Conservation (phyloP, 345 rosid species). For the Dovyalis caffra region DNA sequence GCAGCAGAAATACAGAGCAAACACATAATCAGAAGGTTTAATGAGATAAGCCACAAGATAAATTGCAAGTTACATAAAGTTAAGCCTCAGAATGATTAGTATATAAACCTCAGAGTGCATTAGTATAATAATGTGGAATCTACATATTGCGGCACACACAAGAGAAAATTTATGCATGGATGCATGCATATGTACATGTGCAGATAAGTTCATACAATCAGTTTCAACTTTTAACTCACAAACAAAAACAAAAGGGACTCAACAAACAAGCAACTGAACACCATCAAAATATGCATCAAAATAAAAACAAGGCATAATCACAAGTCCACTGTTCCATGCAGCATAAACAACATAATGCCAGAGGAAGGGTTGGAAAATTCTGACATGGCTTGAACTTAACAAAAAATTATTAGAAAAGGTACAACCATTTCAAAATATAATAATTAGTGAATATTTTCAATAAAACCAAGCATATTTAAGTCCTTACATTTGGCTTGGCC, state of each 20-base stretch:
- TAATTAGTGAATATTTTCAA: neutral
- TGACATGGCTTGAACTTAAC: neutral
- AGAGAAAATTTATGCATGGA: neutral
- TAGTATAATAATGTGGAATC: neutral
- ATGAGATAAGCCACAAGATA: neutral
- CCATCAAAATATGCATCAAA: neutral
- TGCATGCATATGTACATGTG: neutral
- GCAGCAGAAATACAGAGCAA: slow-evolving; percentile 32
- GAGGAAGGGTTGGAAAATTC: neutral
- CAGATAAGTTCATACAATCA: neutral
- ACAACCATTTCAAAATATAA: neutral
- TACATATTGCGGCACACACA: neutral
- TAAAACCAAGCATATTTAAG: neutral
- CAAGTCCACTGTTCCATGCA: neutral
- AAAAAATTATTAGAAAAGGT: neutral
- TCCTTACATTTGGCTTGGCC: neutral
- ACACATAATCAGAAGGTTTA: slow-evolving; percentile 26
- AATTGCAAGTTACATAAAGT: neutral
- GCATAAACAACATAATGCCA: neutral
- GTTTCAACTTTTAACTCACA: neutral
- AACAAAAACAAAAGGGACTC: neutral
- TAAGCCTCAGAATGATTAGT: neutral
- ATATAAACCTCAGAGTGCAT: neutral
- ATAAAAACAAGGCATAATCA: neutral
- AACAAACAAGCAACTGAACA: neutral